Percentiles rank a stretch among this genome's conserved stretches.
These are phyloP conservation scores for Aspergillus nidulans DNA, from an alignment of 495 filamentous ascomycete genomes.

Conservation along the genomic window DNA sequence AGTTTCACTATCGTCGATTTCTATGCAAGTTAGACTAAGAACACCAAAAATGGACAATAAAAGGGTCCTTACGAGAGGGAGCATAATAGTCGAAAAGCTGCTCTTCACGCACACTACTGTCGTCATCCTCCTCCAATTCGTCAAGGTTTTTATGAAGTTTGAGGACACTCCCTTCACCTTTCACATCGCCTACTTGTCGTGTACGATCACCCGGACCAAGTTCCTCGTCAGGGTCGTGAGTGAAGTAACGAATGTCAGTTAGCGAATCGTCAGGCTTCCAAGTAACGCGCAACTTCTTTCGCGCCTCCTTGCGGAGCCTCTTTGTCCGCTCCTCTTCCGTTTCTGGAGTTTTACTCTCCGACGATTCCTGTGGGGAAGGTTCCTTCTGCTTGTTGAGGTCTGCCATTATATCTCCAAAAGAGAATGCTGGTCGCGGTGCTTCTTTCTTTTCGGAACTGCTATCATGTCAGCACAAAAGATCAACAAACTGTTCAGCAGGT, in stretches of 20 bases:
- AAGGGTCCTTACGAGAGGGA: conserved; percentile 32
- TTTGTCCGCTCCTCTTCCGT: conserved; percentile 70
- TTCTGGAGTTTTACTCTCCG: conserved; percentile 57
- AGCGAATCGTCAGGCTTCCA: conserved; percentile 73
- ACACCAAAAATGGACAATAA: background rate
- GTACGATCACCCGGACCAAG: conserved; percentile 62
- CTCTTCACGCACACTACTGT: conserved; percentile 45
- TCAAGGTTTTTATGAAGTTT: conserved; percentile 65
- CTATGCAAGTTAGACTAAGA: conserved; percentile 27
- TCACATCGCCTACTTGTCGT: conserved; percentile 65
- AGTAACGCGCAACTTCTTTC: conserved; percentile 63
- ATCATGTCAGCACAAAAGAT: conserved; percentile 11
- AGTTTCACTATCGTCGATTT: conserved; percentile 56
- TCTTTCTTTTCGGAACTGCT: conserved; percentile 41
- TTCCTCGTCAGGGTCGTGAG: conserved; percentile 77
- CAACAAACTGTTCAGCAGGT: background rate
- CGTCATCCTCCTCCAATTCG: conserved; percentile 66
- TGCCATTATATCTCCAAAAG: conserved; percentile 57
- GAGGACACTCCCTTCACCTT: conserved; percentile 74
- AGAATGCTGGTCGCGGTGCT: conserved; percentile 45
- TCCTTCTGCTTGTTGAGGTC: conserved; percentile 63
- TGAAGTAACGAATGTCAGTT: conserved; percentile 67
- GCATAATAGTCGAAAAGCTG: conserved; percentile 39
- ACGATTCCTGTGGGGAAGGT: conserved; percentile 45
- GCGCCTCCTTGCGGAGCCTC: conserved; percentile 72